Conservation (phyloP, 257 asterid genomes). For the Orobanche coerulescens region DNA sequence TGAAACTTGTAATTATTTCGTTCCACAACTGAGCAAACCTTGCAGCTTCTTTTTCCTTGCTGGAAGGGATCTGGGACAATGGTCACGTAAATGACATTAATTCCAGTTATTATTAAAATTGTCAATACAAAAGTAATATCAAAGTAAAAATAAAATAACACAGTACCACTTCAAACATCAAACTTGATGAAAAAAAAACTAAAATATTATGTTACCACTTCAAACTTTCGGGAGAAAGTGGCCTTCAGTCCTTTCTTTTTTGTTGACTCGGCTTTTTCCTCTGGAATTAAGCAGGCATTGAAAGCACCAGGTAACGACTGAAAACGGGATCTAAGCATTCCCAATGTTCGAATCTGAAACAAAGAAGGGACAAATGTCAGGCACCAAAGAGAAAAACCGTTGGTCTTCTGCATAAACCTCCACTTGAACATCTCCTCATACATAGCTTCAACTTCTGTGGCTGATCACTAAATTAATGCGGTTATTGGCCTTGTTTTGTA, state of each 20-base stretch:
- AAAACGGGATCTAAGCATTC: conserved; percentile 95
- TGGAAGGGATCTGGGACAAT: conserved; percentile 62
- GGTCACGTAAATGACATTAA: conserved; percentile 16
- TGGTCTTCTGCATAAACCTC: not conserved
- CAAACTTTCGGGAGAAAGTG: conserved; percentile 84
- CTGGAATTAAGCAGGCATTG: conserved; percentile 85
- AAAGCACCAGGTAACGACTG: conserved; percentile 89
- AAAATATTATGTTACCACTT: conserved; percentile 39
- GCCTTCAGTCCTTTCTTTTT: conserved; percentile 95
- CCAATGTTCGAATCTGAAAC: conserved; percentile 88
- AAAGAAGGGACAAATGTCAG: conserved; percentile 12
- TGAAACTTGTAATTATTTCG: conserved; percentile 88
- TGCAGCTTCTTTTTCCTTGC: conserved; percentile 83
- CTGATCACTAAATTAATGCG: not conserved
- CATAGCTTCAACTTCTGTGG: not conserved
- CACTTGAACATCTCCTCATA: conserved; percentile 4
- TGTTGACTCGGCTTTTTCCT: conserved; percentile 60
- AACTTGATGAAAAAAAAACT: not conserved
- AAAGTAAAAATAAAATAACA: conserved; percentile 16
- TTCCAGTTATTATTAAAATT: conserved; percentile 10
- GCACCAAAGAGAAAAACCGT: conserved; percentile 15
- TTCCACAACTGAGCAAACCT: conserved; percentile 99
- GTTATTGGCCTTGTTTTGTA: not conserved
- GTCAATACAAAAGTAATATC: not conserved
- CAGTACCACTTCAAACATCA: conserved; percentile 61